Base-by-base conservation (phyloP, 306 rosid genomes). In the Medicago ruthenica region DNA sequence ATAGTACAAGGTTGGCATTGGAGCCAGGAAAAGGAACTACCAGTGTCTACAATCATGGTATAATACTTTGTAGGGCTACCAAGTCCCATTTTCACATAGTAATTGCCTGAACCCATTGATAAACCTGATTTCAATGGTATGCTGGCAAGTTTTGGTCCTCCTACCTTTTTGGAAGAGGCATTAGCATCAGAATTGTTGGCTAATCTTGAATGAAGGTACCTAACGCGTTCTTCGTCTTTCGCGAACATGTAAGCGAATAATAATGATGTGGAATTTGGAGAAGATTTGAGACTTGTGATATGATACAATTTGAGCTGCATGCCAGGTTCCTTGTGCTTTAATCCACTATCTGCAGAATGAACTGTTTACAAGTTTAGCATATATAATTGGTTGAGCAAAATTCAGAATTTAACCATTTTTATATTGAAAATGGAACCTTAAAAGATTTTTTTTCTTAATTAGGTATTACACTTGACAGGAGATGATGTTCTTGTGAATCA, bases 1-100 rank as follows among this genome's bases (percentile, higher is more conserved):
- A 40, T 48, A 1, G 17, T 11, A 77, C 95, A 89, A 74, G 95
- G 95, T 34, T 74, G 67, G 79, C 95, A 89, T 42, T 89, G 95
- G 34, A 87, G 85, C 95, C 95, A 89, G 14, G 87, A 85, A 61
- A 89, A 80, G 40, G 93, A 85, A 73, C 93, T 89, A 10, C 91
- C 93, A 3, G 91, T 89, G 86, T 89, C 93, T 20, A 85, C 53
- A 66, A 87, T 1, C 85, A 89, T 48, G 74, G 84, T 67, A n/a
- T 74, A 85, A 67, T 79, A 83, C 65, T 72, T 80, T n/a, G 80
- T 36, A 62, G 93, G 91, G 76, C 82, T 87, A 27, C 91, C 93
- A 11, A 87, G 68, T 80, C 93, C 91, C 34, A 89, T 31, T 81
- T 85, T 89, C 57, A 75, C 85, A 71, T 62, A 78, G 87, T 89